Percentiles rank a stretch among this genome's conserved stretches.
phyloP scores from a whole-genome alignment of 2,329 filamentous ascomycete genomes.

The Clonostachys rosea region DNA sequence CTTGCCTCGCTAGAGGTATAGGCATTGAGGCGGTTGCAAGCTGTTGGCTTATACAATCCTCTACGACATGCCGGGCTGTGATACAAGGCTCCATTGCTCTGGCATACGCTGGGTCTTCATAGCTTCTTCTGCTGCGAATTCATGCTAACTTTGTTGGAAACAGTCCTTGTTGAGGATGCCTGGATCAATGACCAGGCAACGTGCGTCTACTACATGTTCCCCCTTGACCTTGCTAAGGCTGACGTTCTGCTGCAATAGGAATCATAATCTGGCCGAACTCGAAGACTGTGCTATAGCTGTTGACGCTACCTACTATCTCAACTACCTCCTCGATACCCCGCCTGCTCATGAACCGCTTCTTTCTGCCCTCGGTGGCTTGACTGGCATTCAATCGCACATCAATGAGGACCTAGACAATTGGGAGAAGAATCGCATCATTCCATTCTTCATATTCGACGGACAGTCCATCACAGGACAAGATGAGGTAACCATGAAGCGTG shows the following conservation, averaged over 20 bases:
- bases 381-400: constrained; percentile 72
- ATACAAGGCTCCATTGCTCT: no score
- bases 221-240: background rate
- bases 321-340: constrained; percentile 66
- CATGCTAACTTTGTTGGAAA: background rate
- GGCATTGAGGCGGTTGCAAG: no score
- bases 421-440: constrained; percentile 64
- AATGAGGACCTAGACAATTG: constrained; percentile 72
- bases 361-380: constrained; percentile 83
- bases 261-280: constrained; percentile 63
- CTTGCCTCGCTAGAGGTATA: no score
- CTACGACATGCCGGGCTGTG: no score
- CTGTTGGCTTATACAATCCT: no score
- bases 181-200: constrained; percentile 29
- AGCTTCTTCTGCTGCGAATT: no score
- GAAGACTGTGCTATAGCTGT: constrained; percentile 74
- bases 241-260: constrained; percentile 25
- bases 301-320: constrained; percentile 86
- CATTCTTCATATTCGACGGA: constrained; percentile 89
- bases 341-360: constrained; percentile 82
- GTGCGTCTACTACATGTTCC: constrained; percentile 9
- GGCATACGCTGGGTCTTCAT: no score
- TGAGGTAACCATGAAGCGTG: constrained; percentile 60
- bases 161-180: constrained; percentile 5
- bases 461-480: constrained; percentile 75